Percentiles rank a stretch among this genome's conserved stretches.
These are phyloP conservation scores for Helotiales sp. DNA, from an alignment of 2,329 filamentous ascomycete species.

Conservation along the genomic window DNA sequence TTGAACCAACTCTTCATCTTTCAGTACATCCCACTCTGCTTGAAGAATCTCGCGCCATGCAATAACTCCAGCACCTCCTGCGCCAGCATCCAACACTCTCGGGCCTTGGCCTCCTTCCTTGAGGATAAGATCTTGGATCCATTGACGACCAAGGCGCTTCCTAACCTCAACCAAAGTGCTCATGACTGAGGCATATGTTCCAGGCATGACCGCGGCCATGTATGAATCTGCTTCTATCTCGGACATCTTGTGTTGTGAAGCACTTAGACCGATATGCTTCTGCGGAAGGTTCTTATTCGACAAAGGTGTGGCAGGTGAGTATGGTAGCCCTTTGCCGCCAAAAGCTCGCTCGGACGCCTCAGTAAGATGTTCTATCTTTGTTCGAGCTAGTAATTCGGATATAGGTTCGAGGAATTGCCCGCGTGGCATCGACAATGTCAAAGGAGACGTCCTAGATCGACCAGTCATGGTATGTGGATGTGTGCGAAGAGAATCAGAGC, in stretches of 20 bases:
- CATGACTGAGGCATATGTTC: constrained; percentile 67
- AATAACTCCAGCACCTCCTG: constrained; percentile 69
- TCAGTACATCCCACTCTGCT: constrained; percentile 78
- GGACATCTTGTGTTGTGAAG: constrained; percentile 65
- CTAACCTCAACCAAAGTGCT: constrained; percentile 72
- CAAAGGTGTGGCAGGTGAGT: constrained; percentile 71
- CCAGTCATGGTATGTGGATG: constrained; percentile 76
- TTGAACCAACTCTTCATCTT: constrained; percentile 45
- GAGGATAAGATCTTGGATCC: constrained; percentile 64
- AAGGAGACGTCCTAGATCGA: constrained; percentile 71
- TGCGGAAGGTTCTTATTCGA: constrained; percentile 57
- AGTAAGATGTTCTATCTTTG: constrained; percentile 72
- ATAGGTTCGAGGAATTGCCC: constrained; percentile 71
- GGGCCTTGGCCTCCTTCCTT: constrained; percentile 56
- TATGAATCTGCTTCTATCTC: constrained; percentile 76
- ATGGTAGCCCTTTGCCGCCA: constrained; percentile 73
- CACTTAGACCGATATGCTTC: constrained; percentile 63
- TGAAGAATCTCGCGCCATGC: constrained; percentile 78
- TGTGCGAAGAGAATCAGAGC: constrained; percentile 50
- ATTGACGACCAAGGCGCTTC: constrained; percentile 68
- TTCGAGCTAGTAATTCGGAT: constrained; percentile 63
- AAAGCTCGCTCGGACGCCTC: constrained; percentile 72
- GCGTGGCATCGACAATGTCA: constrained; percentile 73
- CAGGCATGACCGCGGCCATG: constrained; percentile 68
- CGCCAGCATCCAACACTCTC: constrained; percentile 72